phyloP scores from a whole-genome alignment of 148 eudicot species.

The Drosera capensis region DNA sequence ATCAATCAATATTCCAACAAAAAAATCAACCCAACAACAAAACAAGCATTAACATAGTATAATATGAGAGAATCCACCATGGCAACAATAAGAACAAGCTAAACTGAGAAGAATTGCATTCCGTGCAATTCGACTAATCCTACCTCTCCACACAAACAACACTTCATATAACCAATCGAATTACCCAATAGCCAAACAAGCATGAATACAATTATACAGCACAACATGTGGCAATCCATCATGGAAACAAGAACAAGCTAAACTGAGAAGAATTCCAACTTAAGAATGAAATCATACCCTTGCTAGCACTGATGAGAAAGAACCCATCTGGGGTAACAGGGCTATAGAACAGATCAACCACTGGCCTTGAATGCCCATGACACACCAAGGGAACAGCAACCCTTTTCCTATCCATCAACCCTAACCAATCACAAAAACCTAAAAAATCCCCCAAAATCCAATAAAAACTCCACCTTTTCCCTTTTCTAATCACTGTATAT shows the following conservation, averaged over 20 bases:
- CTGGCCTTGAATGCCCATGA: constrained; percentile 87
- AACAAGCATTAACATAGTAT: background rate
- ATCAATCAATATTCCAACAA: too few relatives aligned
- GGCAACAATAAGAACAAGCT: too few relatives aligned
- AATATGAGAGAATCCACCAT: background rate
- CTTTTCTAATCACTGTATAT: too few relatives aligned
- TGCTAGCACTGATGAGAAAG: constrained; percentile 83
- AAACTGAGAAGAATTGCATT: too few relatives aligned
- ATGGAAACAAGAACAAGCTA: background rate
- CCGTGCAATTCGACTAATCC: too few relatives aligned
- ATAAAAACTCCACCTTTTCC: too few relatives aligned
- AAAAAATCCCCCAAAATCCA: constrained; percentile 9
- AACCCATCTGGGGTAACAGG: constrained; percentile 72
- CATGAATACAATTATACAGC: background rate
- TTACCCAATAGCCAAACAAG: too few relatives aligned
- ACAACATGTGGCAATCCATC: background rate
- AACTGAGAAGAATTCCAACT: background rate
- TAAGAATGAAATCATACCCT: constrained; percentile 28
- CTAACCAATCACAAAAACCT: constrained; percentile 3
- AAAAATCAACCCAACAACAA: too few relatives aligned
- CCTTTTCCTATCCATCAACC: constrained; percentile 58
- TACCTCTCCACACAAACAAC: too few relatives aligned
- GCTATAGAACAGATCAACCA: constrained; percentile 80
- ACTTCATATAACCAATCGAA: too few relatives aligned
- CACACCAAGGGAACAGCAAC: constrained; percentile 63